Evolutionary conservation across 2,329 filamentous ascomycete genomes (phyloP).

Genomic region (Talaromyces sp.): DNA sequence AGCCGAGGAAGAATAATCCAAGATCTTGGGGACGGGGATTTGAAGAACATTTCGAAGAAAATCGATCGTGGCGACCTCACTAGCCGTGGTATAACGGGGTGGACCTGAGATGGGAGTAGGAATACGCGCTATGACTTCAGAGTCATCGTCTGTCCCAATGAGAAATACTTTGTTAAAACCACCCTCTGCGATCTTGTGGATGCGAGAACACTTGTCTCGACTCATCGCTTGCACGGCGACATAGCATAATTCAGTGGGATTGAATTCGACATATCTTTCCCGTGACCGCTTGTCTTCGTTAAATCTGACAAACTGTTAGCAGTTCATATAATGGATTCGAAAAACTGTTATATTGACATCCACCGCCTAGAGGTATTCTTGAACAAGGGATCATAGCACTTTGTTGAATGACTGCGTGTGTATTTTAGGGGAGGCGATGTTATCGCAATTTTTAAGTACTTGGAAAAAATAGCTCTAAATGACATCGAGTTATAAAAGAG

Average conservation of each 20-base stretch:
- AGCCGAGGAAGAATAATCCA: conserved; percentile 27
- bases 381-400: conserved; percentile 3
- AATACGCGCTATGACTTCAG: conserved; percentile 20
- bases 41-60: conserved; percentile 22
- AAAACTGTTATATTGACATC: no score
- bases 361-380: conserved; percentile 7
- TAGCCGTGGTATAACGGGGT: conserved; percentile 21
- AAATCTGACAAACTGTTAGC: not conserved
- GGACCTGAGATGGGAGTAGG: conserved; percentile 23
- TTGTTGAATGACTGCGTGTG: no score
- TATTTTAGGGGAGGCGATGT: no score
- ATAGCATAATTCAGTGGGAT: not conserved
- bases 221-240: not conserved
- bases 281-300: not conserved
- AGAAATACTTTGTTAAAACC: conserved; percentile 27
- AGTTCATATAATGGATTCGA: no score
- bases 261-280: not conserved
- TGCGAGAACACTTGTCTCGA: not conserved
- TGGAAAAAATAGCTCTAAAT: no score
- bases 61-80: conserved; percentile 21
- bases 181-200: not conserved
- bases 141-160: conserved; percentile 17
- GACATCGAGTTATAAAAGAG: no score
- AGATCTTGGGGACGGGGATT: conserved; percentile 32
- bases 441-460: no score